Percentiles rank a stretch among this genome's conserved stretches.
Evolutionary conservation across 106 monocot species (phyloP).

Genomic region (Alisma plantagoaquatica): DNA sequence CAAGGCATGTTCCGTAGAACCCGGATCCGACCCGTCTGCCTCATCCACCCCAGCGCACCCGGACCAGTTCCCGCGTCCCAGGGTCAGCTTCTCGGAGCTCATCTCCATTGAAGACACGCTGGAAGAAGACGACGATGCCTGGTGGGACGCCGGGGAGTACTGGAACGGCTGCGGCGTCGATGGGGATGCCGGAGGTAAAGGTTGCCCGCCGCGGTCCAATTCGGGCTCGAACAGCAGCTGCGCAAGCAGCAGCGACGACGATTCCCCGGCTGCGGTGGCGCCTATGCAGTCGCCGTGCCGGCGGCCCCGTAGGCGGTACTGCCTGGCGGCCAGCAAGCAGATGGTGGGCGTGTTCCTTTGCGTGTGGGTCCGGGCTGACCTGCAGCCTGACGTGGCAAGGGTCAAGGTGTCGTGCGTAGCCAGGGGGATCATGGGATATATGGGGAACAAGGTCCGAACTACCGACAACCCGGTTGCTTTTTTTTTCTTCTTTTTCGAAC

Average conservation of each 20-base stretch:
- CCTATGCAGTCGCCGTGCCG: not conserved
- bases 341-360: constrained; percentile 89
- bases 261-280: too few relatives aligned
- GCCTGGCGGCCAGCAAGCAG: constrained; percentile 72
- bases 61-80: constrained; percentile 4
- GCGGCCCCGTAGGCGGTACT: constrained; percentile 10
- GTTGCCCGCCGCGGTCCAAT: too few relatives aligned
- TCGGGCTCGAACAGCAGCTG: too few relatives aligned
- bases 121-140: constrained; percentile 3
- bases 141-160: not conserved
- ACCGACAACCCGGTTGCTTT: not conserved
- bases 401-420: constrained; percentile 69
- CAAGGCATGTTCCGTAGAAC: not conserved
- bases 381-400: constrained; percentile 34
- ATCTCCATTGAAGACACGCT: constrained; percentile 24
- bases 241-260: too few relatives aligned
- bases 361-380: constrained; percentile 59
- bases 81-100: constrained; percentile 71
- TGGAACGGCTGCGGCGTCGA: too few relatives aligned
- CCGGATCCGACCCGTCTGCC: not conserved
- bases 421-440: constrained; percentile 87
- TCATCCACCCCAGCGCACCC: not conserved
- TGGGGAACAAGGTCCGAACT: constrained; percentile 72
- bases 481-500: not conserved
- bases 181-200: too few relatives aligned